A percentile compares a stretch with the other conserved stretches of the same genome.
phyloP scores from a whole-genome alignment of 2,329 filamentous ascomycete species.

The Aspergillus ustus region DNA sequence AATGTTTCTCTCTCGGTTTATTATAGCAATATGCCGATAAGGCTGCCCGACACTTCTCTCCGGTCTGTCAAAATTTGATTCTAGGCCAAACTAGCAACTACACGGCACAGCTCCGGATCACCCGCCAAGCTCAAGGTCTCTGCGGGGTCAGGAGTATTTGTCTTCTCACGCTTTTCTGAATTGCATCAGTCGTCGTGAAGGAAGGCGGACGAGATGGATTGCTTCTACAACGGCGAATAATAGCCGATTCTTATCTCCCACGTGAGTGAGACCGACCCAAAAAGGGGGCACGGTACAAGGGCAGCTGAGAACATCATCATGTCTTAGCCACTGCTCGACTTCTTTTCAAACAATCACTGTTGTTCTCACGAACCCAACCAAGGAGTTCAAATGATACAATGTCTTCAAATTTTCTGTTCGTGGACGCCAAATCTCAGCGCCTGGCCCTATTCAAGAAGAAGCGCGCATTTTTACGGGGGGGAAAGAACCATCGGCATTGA shows the following conservation, averaged over 20 bases:
- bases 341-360: neutral
- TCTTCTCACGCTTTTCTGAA: neutral
- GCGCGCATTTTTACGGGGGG: neutral
- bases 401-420: neutral
- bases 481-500: neutral
- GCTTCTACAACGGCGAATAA: neutral
- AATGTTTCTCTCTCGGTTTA: neutral
- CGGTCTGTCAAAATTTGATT: neutral
- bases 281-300: neutral
- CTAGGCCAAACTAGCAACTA: too few species aligned
- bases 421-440: neutral
- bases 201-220: neutral
- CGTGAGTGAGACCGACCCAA: neutral
- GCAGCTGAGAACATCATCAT: too few species aligned
- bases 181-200: neutral
- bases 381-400: neutral
- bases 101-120: neutral
- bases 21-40: neutral
- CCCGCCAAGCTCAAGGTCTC: neutral
- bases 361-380: neutral
- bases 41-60: neutral
- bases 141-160: neutral
- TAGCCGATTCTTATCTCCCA: neutral
- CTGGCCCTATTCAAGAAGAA: neutral
- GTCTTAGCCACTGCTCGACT: too few species aligned